Conservation (phyloP, 257 asterid genomes). For the Sherardia arvensis region DNA sequence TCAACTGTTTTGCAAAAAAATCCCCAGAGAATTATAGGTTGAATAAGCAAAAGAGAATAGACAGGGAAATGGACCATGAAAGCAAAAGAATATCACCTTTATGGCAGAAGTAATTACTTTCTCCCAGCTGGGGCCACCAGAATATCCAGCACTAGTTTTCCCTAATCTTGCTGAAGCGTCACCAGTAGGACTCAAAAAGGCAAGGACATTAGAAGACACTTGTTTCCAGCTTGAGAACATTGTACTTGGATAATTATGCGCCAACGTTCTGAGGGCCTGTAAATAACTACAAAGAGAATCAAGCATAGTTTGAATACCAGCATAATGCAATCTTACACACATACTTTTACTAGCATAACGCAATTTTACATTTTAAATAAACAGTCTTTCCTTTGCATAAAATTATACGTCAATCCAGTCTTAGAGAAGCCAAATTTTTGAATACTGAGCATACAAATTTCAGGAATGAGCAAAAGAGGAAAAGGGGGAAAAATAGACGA, state of each 20-base stretch:
- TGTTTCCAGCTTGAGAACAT: conserved; percentile 65
- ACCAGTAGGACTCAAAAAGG: conserved; percentile 35
- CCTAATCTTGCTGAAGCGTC: conserved; percentile 40
- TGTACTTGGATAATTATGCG: conserved; percentile 82
- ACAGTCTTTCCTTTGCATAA: background rate
- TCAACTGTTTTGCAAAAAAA: background rate
- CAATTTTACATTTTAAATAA: too few species aligned
- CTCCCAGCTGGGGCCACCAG: conserved; percentile 52
- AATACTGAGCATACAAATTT: background rate
- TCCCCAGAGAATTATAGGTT: background rate
- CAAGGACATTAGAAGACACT: conserved; percentile 42
- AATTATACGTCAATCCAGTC: background rate
- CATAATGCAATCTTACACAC: background rate
- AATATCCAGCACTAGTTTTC: conserved; percentile 47
- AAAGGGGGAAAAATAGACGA: background rate
- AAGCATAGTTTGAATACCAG: conserved; percentile 1
- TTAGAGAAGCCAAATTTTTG: background rate
- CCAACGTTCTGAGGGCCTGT: conserved; percentile 89
- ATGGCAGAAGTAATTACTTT: conserved; percentile 67
- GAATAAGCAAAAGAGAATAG: background rate
- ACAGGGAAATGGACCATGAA: conserved; percentile 9
- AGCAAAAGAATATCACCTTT: conserved; percentile 40
- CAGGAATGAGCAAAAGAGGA: background rate
- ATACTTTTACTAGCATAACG: background rate
- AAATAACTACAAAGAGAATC: conserved; percentile 10